Conservation (phyloP, 352 stramenopile genomes). For the Peronospora farinosa region DNA sequence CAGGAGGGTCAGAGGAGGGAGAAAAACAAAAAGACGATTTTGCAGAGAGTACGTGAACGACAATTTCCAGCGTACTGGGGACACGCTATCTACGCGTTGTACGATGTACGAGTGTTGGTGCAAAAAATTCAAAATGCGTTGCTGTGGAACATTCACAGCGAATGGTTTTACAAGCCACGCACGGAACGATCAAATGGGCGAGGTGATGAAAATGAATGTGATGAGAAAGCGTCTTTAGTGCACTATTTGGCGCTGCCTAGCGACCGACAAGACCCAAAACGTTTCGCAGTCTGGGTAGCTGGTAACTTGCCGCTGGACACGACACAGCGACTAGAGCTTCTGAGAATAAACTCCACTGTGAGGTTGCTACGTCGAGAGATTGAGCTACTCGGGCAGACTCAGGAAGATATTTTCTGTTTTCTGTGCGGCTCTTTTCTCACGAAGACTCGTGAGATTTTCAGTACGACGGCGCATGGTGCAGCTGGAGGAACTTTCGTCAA, state of each 20-base stretch:
- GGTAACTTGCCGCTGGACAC: conserved; percentile 61
- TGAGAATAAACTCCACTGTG: conserved; percentile 57
- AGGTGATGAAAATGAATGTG: conserved; percentile 2
- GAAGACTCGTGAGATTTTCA: conserved; percentile 75
- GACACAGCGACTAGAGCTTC: conserved; percentile 47
- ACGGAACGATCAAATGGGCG: conserved; percentile 9
- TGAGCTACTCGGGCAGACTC: conserved; percentile 45
- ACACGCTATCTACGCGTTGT: conserved; percentile 39
- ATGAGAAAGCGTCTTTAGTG: conserved; percentile 19
- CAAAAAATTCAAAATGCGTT: conserved; percentile 60
- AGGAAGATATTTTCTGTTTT: conserved; percentile 63
- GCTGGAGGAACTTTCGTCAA: conserved; percentile 77
- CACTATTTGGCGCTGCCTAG: conserved; percentile 34
- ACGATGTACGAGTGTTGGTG: conserved; percentile 55
- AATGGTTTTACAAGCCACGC: conserved; percentile 50
- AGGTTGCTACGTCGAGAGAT: conserved; percentile 52
- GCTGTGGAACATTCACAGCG: conserved; percentile 62
- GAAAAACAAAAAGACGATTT: conserved; percentile 11
- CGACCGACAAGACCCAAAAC: conserved; percentile 49
- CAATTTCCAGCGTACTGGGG: conserved; percentile 52
- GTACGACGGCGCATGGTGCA: conserved; percentile 47
- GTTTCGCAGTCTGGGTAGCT: conserved; percentile 78
- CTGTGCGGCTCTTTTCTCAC: conserved; percentile 56
- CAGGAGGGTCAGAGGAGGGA: neutral
- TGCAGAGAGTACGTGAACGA: conserved; percentile 15